Evolutionary conservation across 1,139 yeast genomes (phyloP).

Genomic region (Taphrina betulina): DNA sequence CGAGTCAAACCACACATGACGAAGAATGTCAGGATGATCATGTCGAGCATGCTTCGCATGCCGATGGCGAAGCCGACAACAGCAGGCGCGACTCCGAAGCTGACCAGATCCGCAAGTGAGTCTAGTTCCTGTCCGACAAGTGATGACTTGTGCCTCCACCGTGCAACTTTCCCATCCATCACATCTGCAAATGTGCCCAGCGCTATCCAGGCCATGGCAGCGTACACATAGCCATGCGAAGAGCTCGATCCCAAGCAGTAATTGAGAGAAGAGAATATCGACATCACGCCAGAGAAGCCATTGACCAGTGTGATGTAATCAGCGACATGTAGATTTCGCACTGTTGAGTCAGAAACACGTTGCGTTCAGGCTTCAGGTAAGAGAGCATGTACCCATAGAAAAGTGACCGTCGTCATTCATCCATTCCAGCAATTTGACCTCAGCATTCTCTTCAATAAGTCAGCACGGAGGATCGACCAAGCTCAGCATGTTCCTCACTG

Average conservation of each 20-base stretch:
- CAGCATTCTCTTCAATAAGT: conserved; percentile 27
- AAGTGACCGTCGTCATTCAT: conserved; percentile 37
- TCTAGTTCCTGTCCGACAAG: conserved; percentile 97
- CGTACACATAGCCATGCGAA: conserved; percentile 39
- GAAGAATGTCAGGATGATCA: conserved; percentile 71
- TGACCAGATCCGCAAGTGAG: conserved; percentile 85
- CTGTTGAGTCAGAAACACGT: conserved; percentile 5
- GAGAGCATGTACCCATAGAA: conserved; percentile 30
- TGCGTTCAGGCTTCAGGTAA: conserved; percentile 24
- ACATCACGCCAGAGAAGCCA: conserved; percentile 70
- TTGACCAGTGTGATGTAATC: conserved; percentile 91
- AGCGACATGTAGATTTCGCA: conserved; percentile 82
- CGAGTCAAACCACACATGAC: conserved; percentile 92
- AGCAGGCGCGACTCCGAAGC: conserved; percentile 50
- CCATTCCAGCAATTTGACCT: conserved; percentile 34
- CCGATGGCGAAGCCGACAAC: conserved; percentile 90
- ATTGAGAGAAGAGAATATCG: conserved; percentile 80
- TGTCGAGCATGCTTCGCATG: conserved; percentile 77
- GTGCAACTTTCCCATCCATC: conserved; percentile 94
- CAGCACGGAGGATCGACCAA: too few species aligned
- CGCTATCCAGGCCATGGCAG: conserved; percentile 41
- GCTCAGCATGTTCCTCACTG: too few species aligned
- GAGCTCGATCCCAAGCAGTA: conserved; percentile 62
- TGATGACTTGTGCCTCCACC: conserved; percentile 86
- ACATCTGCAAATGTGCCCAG: conserved; percentile 92